These are phyloP conservation scores for Diaporthe vexans DNA, from an alignment of 2,329 filamentous ascomycete species.

Conservation along the genomic window DNA sequence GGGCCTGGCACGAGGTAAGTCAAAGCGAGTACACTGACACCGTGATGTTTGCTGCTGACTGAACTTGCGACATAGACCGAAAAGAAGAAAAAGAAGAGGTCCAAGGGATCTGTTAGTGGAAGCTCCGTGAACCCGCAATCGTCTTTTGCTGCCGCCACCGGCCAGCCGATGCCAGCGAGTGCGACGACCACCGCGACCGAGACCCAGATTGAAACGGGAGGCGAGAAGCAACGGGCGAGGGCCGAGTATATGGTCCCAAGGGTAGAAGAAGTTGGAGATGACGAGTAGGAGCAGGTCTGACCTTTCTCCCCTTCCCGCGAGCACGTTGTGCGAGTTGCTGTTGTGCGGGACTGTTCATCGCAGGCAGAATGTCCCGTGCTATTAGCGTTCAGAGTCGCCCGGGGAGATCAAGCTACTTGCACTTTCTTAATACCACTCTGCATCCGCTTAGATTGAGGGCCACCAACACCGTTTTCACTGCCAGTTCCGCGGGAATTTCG, in stretches of 20 bases:
- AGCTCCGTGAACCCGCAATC: slow-evolving; percentile 51
- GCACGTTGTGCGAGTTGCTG: not conserved
- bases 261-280: slow-evolving; percentile 53
- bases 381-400: not conserved
- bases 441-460: not conserved
- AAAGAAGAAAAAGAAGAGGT: slow-evolving; percentile 74
- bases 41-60: not conserved
- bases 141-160: slow-evolving; percentile 66
- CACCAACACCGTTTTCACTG: not conserved
- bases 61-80: slow-evolving; percentile 49
- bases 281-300: slow-evolving; percentile 46
- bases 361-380: not conserved
- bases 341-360: not conserved
- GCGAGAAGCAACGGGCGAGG: slow-evolving; percentile 55
- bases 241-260: slow-evolving; percentile 58
- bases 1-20: slow-evolving; percentile 97
- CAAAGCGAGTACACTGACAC: not conserved
- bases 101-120: slow-evolving; percentile 51
- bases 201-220: slow-evolving; percentile 63
- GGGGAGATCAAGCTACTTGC: not conserved
- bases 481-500: not conserved
- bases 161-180: slow-evolving; percentile 64
- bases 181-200: slow-evolving; percentile 71
- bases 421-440: not conserved
- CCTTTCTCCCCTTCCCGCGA: slow-evolving; percentile 5